Evolutionary conservation across 495 filamentous ascomycete genomes (phyloP).

Genomic region (Penicillium cosmopolitanum): DNA sequence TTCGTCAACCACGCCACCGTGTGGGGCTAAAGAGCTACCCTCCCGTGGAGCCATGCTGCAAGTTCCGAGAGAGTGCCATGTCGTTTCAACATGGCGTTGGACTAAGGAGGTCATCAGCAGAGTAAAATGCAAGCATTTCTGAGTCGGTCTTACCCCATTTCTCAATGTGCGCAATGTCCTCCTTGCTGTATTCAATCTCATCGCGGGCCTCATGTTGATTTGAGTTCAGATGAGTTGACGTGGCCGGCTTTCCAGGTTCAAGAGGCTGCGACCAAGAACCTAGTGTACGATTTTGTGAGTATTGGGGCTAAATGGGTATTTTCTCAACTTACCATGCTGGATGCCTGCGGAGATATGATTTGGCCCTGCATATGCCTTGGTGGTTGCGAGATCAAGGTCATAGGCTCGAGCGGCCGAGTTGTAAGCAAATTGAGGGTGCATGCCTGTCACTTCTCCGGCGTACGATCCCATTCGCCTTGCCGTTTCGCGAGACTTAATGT

Average conservation of each 20-base stretch:
- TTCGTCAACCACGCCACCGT: slow-evolving; percentile 75
- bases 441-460: slow-evolving; percentile 72
- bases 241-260: slow-evolving; percentile 50
- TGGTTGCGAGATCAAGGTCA: slow-evolving; percentile 75
- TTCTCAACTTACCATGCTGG: slow-evolving; percentile 48
- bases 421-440: slow-evolving; percentile 66
- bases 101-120: slow-evolving; percentile 21
- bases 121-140: background rate
- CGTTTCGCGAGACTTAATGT: slow-evolving; percentile 85
- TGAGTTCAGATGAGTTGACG: slow-evolving; percentile 50
- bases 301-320: background rate
- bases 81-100: slow-evolving; percentile 72
- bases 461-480: slow-evolving; percentile 77
- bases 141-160: slow-evolving; percentile 65
- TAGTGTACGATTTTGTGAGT: background rate
- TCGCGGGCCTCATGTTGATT: slow-evolving; percentile 58
- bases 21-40: slow-evolving; percentile 78
- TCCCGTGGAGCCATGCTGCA: slow-evolving; percentile 82
- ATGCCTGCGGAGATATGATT: slow-evolving; percentile 76
- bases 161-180: slow-evolving; percentile 71
- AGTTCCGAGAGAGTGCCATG: slow-evolving; percentile 73
- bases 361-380: slow-evolving; percentile 72
- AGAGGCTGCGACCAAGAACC: slow-evolving; percentile 49
- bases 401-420: slow-evolving; percentile 68
- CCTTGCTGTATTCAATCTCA: slow-evolving; percentile 66